phyloP scores from a whole-genome alignment of 257 asterid species.

The Echites panduratus region DNA sequence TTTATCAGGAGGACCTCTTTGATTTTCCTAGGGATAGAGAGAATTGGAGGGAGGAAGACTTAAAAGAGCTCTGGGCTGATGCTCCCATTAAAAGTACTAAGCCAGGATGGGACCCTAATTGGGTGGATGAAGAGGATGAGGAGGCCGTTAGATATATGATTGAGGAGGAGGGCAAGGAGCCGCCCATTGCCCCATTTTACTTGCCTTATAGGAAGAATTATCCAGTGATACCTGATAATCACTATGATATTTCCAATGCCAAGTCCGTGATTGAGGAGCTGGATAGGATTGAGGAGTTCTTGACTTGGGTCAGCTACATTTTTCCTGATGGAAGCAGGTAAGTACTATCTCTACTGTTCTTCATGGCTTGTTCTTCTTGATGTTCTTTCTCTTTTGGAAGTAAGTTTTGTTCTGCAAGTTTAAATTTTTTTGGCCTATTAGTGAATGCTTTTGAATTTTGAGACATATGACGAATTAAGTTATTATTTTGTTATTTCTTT shows the following conservation, averaged over 20 bases:
- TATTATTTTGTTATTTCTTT: neutral
- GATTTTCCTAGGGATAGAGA: conserved; percentile 79
- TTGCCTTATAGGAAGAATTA: conserved; percentile 76
- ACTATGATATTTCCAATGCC: conserved; percentile 47
- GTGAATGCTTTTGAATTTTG: neutral
- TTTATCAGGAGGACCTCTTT: conserved; percentile 41
- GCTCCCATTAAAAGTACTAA: conserved; percentile 61
- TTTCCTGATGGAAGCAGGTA: conserved; percentile 84
- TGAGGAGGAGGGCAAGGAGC: conserved; percentile 54
- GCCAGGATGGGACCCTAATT: conserved; percentile 89
- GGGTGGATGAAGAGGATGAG: conserved; percentile 60
- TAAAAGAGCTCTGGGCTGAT: conserved; percentile 94
- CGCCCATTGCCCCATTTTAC: conserved; percentile 87
- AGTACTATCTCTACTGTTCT: conserved; percentile 24
- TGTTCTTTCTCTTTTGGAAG: neutral
- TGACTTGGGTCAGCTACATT: conserved; percentile 94
- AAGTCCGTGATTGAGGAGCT: conserved; percentile 87
- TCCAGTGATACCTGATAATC: conserved; percentile 65
- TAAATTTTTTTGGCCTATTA: neutral
- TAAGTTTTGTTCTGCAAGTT: neutral
- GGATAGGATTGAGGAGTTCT: conserved; percentile 94
- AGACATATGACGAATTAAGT: neutral
- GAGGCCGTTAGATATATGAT: conserved; percentile 36
- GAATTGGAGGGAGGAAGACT: conserved; percentile 85
- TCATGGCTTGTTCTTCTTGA: neutral